These are phyloP conservation scores for Cryphonectria parasitica DNA, from an alignment of 2,329 filamentous ascomycete genomes.

Conservation along the genomic window DNA sequence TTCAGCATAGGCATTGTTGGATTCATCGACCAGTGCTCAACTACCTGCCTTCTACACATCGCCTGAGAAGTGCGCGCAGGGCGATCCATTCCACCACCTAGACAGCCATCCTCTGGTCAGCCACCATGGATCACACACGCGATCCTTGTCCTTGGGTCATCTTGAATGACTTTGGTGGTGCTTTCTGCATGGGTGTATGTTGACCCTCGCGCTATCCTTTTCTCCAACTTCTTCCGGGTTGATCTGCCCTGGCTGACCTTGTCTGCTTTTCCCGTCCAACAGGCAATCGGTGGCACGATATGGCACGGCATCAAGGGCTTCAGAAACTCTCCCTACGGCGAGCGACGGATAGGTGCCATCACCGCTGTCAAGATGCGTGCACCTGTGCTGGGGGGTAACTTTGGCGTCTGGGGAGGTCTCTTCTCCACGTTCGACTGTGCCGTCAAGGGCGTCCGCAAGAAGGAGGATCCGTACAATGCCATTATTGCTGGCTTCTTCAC, in stretches of 20 bases:
- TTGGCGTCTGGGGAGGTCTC: conserved; percentile 94
- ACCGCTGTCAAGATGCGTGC: conserved; percentile 98
- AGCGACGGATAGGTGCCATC: conserved; percentile 92
- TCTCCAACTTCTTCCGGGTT: neutral
- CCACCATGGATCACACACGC: conserved; percentile 85
- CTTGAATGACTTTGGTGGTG: conserved; percentile 95
- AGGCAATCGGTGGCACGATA: conserved; percentile 80
- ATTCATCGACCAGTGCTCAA: neutral
- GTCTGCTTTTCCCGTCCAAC: conserved; percentile 25
- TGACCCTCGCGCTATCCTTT: neutral
- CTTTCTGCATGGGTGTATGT: conserved; percentile 93
- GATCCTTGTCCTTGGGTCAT: conserved; percentile 98
- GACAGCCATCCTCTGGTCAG: neutral
- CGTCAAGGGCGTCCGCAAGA: conserved; percentile 90
- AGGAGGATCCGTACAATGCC: conserved; percentile 98
- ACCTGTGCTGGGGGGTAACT: conserved; percentile 95
- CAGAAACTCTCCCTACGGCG: conserved; percentile 86
- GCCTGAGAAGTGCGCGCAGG: neutral
- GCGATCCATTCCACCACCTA: neutral
- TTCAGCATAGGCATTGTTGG: neutral
- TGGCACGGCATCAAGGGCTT: conserved; percentile 98
- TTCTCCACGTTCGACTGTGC: conserved; percentile 97
- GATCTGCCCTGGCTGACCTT: conserved; percentile 16
- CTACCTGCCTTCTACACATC: neutral
- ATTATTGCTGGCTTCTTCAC: conserved; percentile 98